Percentiles rank a stretch among this genome's conserved stretches.
Evolutionary conservation across 2,329 filamentous ascomycete genomes (phyloP).

Genomic region (Xylaria sp.): DNA sequence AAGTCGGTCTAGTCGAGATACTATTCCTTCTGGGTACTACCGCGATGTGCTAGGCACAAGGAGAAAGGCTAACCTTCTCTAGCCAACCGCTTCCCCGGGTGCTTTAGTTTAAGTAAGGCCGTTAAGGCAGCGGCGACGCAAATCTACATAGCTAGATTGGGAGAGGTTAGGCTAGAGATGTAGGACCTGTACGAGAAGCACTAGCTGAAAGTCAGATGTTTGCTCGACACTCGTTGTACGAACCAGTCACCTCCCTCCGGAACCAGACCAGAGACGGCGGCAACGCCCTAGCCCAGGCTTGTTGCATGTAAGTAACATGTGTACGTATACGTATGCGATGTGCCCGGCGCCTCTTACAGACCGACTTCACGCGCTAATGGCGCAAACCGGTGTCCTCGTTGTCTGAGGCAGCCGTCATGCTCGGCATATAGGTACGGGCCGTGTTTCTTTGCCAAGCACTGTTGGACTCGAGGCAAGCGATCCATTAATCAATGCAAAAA

Average conservation of each 20-base stretch:
- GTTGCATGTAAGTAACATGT: too few species aligned
- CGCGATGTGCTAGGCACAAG: constrained; percentile 22
- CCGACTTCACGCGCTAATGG: too few species aligned
- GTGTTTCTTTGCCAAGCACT: constrained; percentile 18
- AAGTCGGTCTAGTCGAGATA: constrained; percentile 25
- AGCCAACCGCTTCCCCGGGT: constrained; percentile 18
- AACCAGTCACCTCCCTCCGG: constrained; percentile 3
- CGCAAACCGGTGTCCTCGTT: too few species aligned
- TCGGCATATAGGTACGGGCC: constrained; percentile 21
- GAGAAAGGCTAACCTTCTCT: constrained; percentile 20
- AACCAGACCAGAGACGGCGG: background rate
- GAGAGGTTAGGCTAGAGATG: background rate
- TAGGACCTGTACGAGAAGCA: constrained; percentile 4
- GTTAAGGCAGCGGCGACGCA: constrained; percentile 23
- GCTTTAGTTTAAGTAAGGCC: too few species aligned
- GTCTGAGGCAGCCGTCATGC: too few species aligned
- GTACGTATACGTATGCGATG: background rate
- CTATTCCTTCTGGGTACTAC: constrained; percentile 27
- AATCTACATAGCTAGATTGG: background rate
- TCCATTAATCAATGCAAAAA: constrained; percentile 28
- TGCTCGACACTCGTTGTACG: constrained; percentile 12
- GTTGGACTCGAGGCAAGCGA: constrained; percentile 19
- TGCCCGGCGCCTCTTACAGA: too few species aligned
- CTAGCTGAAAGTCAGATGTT: constrained; percentile 5
- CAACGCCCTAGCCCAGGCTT: background rate